These are phyloP conservation scores for Pseudonitzschia pungens DNA, from an alignment of 108 stramenopile species.

Conservation along the genomic window DNA sequence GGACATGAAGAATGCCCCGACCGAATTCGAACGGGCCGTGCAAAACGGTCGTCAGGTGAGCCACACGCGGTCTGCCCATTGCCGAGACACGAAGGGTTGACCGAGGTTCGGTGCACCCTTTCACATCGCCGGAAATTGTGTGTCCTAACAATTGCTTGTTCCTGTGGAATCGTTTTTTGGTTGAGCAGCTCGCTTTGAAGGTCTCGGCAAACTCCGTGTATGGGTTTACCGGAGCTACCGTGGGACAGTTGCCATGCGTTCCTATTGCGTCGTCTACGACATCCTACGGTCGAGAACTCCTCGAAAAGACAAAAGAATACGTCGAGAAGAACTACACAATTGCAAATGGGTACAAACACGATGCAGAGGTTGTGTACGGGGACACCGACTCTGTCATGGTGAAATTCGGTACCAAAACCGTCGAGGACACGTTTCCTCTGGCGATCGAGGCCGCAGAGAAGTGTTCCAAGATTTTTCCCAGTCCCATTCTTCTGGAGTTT, in stretches of 20 bases:
- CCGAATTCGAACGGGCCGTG: slow-evolving; percentile 97
- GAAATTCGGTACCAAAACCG: slow-evolving; percentile 93
- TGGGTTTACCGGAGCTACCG: slow-evolving; percentile 98
- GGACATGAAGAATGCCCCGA: slow-evolving; percentile 98
- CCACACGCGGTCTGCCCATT: too few relatives aligned
- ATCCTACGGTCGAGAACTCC: slow-evolving; percentile 91
- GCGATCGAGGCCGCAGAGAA: slow-evolving; percentile 95
- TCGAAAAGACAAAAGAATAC: slow-evolving; percentile 91
- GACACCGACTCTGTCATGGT: slow-evolving; percentile 99
- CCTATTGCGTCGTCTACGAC: slow-evolving; percentile 98
- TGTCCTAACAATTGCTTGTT: too few relatives aligned
- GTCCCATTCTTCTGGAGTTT: slow-evolving; percentile 91
- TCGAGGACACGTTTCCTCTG: slow-evolving; percentile 92
- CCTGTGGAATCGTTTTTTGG: neutral
- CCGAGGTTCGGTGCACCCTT: neutral
- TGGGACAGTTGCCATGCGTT: slow-evolving; percentile 97
- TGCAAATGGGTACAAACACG: slow-evolving; percentile 90
- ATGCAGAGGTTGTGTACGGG: slow-evolving; percentile 98
- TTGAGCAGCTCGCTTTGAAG: slow-evolving; percentile 88
- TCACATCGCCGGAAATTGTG: neutral
- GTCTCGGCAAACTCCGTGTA: slow-evolving; percentile 99
- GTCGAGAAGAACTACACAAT: slow-evolving; percentile 94
- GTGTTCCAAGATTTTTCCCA: slow-evolving; percentile 92
- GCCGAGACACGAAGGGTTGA: neutral
- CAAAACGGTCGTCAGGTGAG: slow-evolving; percentile 89